These are phyloP conservation scores for Simmondsia chinensis DNA, from an alignment of 148 eudicot genomes.

Conservation along the genomic window DNA sequence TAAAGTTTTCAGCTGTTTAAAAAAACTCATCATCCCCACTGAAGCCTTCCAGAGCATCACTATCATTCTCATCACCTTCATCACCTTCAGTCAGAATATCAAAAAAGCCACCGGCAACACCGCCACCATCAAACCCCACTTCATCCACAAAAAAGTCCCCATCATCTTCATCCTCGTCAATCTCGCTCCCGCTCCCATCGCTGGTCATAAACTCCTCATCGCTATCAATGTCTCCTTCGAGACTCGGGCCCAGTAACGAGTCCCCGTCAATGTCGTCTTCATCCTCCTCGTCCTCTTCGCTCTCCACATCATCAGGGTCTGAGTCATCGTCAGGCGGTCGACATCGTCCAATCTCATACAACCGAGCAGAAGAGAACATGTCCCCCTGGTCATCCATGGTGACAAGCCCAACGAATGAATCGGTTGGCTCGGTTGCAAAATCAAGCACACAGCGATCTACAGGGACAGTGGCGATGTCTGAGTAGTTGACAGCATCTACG, in stretches of 20 bases:
- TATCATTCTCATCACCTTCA: slow-evolving; percentile 52
- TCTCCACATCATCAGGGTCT: slow-evolving; percentile 90
- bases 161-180: slow-evolving; percentile 62
- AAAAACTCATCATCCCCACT: slow-evolving; percentile 64
- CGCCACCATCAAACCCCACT: slow-evolving; percentile 38
- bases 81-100: slow-evolving; percentile 80
- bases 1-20: too few species aligned
- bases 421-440: slow-evolving; percentile 80
- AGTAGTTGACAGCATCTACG: slow-evolving; percentile 75
- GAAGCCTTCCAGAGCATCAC: slow-evolving; percentile 44
- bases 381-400: slow-evolving; percentile 87
- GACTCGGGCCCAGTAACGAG: slow-evolving; percentile 32
- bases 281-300: slow-evolving; percentile 55
- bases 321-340: slow-evolving; percentile 91
- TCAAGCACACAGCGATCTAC: slow-evolving; percentile 91
- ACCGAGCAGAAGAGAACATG: slow-evolving; percentile 83
- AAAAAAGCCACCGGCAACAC: slow-evolving; percentile 49
- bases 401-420: slow-evolving; percentile 76
- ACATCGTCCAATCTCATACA: slow-evolving; percentile 84
- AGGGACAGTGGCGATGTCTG: slow-evolving; percentile 80
- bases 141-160: slow-evolving; percentile 53
- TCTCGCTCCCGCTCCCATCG: slow-evolving; percentile 45
- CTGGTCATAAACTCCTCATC: slow-evolving; percentile 55
- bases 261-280: slow-evolving; percentile 68
- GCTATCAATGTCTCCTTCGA: slow-evolving; percentile 57